phyloP scores from a whole-genome alignment of 129 eudicot species.

The Scalesia atractyloides region DNA sequence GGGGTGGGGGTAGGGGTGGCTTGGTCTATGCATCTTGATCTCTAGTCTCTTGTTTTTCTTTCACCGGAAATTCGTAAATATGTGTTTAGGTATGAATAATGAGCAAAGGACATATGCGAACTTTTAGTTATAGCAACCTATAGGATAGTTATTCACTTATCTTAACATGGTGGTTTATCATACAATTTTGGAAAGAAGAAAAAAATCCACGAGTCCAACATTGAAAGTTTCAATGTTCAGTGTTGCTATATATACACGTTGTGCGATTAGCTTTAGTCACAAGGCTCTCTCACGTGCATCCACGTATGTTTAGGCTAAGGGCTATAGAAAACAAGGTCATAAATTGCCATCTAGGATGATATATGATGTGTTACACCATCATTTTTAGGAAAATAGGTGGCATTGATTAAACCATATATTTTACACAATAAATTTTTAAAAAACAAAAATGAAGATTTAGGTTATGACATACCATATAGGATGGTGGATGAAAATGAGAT shows the following conservation, averaged over 20 bases:
- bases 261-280: not conserved
- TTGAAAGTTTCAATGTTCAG: too few relatives aligned
- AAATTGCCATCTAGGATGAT: not conserved
- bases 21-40: conserved; percentile 27
- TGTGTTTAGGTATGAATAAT: not conserved
- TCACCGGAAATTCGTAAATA: not conserved
- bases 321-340: too few relatives aligned
- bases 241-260: not conserved
- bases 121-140: too few relatives aligned
- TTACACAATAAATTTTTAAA: too few relatives aligned
- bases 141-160: not conserved
- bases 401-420: too few relatives aligned
- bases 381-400: too few relatives aligned
- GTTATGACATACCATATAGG: too few relatives aligned
- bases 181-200: too few relatives aligned
- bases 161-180: conserved; percentile 27
- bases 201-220: not conserved
- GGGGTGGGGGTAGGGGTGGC: conserved; percentile 19
- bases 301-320: not conserved
- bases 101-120: too few relatives aligned
- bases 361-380: too few relatives aligned
- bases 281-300: not conserved
- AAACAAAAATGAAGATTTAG: too few relatives aligned
- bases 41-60: not conserved
- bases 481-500: too few relatives aligned